Conservation (phyloP, 345 rosid genomes). For the Populus deltoides region DNA sequence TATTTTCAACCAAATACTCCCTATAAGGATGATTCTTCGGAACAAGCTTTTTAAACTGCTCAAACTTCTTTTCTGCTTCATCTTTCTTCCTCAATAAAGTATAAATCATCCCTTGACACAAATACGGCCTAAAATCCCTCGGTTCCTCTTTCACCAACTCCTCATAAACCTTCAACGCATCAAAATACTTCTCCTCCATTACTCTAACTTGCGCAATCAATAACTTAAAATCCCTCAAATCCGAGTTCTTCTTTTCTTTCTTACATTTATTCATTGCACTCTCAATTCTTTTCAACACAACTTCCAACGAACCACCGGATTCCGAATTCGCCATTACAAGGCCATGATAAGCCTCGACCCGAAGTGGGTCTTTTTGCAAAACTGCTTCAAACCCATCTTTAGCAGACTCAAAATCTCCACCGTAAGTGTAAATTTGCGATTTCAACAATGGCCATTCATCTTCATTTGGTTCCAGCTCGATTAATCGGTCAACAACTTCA, state of each 20-base stretch:
- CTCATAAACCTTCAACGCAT: conserved; percentile 76
- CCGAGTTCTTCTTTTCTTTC: conserved; percentile 61
- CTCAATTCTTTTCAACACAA: conserved; percentile 53
- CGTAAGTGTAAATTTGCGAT: conserved; percentile 53
- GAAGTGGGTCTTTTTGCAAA: conserved; percentile 59
- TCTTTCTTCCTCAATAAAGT: conserved; percentile 67
- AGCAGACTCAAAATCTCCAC: conserved; percentile 64
- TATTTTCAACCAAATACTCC: conserved; percentile 72
- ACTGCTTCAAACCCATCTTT: conserved; percentile 57
- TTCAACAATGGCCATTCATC: conserved; percentile 71
- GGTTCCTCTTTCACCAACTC: conserved; percentile 87
- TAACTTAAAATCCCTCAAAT: conserved; percentile 73
- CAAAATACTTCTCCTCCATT: conserved; percentile 57
- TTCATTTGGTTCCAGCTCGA: conserved; percentile 71
- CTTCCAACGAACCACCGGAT: conserved; percentile 42
- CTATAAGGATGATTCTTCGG: conserved; percentile 83
- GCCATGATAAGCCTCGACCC: conserved; percentile 89
- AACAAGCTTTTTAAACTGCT: conserved; percentile 72
- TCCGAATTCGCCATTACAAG: conserved; percentile 67
- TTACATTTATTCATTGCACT: conserved; percentile 70
- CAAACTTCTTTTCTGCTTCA: conserved; percentile 83
- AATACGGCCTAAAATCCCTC: conserved; percentile 83
- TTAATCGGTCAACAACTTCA: conserved; percentile 55
- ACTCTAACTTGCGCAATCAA: conserved; percentile 73
- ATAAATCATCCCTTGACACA: conserved; percentile 85